Conservation (phyloP, 2,329 filamentous ascomycete species). For the Emericellopsis atlantica region DNA sequence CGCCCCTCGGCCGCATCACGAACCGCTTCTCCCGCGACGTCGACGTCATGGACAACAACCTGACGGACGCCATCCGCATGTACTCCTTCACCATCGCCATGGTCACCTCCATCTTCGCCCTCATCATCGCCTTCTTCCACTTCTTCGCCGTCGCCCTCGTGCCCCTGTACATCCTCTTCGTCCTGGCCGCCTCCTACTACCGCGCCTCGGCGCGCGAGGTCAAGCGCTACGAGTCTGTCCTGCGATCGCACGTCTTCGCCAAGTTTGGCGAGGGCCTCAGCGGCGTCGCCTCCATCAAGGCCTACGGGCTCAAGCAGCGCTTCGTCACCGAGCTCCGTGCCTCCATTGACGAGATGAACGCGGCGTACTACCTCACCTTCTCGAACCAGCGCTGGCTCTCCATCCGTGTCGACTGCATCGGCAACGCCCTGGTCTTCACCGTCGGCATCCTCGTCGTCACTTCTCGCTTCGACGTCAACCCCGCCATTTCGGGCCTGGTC, state of each 20-base stretch:
- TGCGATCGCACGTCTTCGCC: slow-evolving; percentile 79
- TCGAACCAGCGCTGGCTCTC: slow-evolving; percentile 93
- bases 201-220: slow-evolving; percentile 83
- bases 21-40: slow-evolving; percentile 95
- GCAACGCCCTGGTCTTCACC: slow-evolving; percentile 73
- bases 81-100: slow-evolving; percentile 77
- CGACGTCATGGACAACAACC: slow-evolving; percentile 89
- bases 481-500: slow-evolving; percentile 77
- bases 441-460: slow-evolving; percentile 87
- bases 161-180: slow-evolving; percentile 61
- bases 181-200: slow-evolving; percentile 79
- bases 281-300: slow-evolving; percentile 74
- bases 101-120: slow-evolving; percentile 71
- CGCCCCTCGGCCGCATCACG: slow-evolving; percentile 85
- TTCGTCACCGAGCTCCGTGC: slow-evolving; percentile 60
- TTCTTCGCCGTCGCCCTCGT: slow-evolving; percentile 60
- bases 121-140: slow-evolving; percentile 93
- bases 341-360: slow-evolving; percentile 82
- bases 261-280: slow-evolving; percentile 83
- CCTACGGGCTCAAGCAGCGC: slow-evolving; percentile 69
- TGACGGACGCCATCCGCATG: slow-evolving; percentile 85
- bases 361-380: slow-evolving; percentile 89
- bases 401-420: slow-evolving; percentile 71
- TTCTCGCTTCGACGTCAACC: slow-evolving; percentile 71
- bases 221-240: slow-evolving; percentile 83